phyloP scores from a whole-genome alignment of 2,329 filamentous ascomycete genomes.

The Eurotiales sp. region DNA sequence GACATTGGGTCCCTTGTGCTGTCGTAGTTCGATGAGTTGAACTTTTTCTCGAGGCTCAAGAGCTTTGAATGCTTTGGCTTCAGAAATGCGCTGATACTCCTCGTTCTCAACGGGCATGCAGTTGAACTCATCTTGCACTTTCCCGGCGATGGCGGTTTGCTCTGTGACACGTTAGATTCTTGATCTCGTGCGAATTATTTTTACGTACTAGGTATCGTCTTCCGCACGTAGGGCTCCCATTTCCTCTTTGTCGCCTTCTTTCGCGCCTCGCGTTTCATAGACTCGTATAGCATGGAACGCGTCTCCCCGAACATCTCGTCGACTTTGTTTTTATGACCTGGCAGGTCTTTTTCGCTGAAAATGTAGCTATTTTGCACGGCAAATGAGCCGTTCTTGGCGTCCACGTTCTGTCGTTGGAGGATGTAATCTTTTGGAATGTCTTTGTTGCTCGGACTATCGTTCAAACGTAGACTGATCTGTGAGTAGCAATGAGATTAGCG shows the following conservation, averaged over 20 bases:
- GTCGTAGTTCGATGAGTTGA: conserved; percentile 44
- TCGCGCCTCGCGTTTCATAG: conserved; percentile 42
- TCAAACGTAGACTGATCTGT: conserved; percentile 66
- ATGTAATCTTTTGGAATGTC: conserved; percentile 84
- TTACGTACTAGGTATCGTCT: conserved; percentile 67
- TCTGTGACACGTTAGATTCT: conserved; percentile 48
- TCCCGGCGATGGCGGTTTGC: conserved; percentile 71
- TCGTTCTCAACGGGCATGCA: conserved; percentile 69
- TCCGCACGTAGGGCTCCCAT: conserved; percentile 55
- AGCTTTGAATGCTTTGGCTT: conserved; percentile 55
- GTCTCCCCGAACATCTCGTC: conserved; percentile 41
- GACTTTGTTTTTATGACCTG: conserved; percentile 60
- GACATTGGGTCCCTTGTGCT: conserved; percentile 54
- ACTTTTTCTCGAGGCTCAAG: conserved; percentile 59
- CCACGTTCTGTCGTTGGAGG: conserved; percentile 63
- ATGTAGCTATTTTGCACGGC: conserved; percentile 77
- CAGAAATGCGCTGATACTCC: conserved; percentile 63
- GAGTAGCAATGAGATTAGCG: conserved; percentile 11
- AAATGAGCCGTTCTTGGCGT: conserved; percentile 38
- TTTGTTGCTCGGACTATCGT: conserved; percentile 64
- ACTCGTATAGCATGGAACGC: conserved; percentile 46
- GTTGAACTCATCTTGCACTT: conserved; percentile 71
- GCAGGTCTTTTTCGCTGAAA: conserved; percentile 90
- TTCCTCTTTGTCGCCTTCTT: conserved; percentile 50
- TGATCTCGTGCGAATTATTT: conserved; percentile 2